Evolutionary conservation across 75 land plant species (phyloP).

Genomic region (Sequoia sempervirens): DNA sequence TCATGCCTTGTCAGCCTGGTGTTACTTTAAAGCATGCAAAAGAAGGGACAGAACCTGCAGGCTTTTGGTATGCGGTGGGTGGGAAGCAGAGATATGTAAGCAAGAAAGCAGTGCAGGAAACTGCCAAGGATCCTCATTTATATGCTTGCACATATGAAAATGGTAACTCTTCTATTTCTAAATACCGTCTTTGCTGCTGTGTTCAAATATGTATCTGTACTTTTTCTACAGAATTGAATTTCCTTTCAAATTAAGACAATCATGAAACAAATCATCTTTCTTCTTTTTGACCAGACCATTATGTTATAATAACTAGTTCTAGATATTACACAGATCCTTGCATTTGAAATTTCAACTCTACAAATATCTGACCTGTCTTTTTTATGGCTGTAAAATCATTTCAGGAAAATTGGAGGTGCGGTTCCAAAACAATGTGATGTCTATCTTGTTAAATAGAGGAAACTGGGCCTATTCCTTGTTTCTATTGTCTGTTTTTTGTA

Average conservation of each 20-base stretch:
- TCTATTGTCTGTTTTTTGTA: background rate
- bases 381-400: background rate
- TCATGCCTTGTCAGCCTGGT: constrained; percentile 50
- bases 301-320: background rate
- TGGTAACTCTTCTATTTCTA: constrained; percentile 32
- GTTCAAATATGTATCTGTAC: background rate
- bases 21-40: constrained; percentile 64
- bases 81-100: constrained; percentile 77
- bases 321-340: background rate
- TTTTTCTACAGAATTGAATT: background rate
- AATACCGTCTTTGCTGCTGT: background rate
- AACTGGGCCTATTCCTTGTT: constrained; percentile 1
- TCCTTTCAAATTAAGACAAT: background rate
- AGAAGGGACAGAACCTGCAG: constrained; percentile 85
- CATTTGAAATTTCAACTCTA: background rate
- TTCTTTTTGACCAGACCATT: background rate
- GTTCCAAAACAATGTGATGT: background rate
- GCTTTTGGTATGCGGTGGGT: constrained; percentile 88
- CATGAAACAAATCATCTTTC: background rate
- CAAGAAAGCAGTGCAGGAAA: constrained; percentile 58
- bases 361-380: background rate
- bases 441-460: background rate
- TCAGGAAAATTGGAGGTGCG: constrained; percentile 70
- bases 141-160: constrained; percentile 5
- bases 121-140: constrained; percentile 75